Conservation (phyloP, 306 rosid genomes). For the Castanospermum australe region DNA sequence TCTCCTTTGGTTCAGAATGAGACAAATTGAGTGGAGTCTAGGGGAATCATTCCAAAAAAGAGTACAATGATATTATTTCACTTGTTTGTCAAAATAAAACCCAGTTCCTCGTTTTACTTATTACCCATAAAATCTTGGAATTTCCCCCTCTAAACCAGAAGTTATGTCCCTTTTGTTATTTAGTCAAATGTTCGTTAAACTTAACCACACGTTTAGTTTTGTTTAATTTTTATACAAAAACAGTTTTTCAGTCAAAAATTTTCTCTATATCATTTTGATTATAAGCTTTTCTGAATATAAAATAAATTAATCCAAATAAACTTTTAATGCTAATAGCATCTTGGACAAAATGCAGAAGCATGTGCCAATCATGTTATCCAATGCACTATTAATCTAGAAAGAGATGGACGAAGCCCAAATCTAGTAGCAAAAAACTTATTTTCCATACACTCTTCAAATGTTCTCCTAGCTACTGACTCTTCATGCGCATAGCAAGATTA, state of each 20-base stretch:
- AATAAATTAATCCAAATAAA: too few species aligned
- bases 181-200: background rate
- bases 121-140: background rate
- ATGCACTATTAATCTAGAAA: background rate
- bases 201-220: too few species aligned
- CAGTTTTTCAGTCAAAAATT: too few species aligned
- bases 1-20: background rate
- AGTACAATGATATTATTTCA: background rate
- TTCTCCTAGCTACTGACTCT: background rate
- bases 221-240: too few species aligned
- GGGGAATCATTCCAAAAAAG: background rate
- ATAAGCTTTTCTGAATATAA: too few species aligned
- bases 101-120: too few species aligned
- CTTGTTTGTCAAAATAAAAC: too few species aligned
- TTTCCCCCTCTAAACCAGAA: background rate
- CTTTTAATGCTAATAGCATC: background rate
- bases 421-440: background rate
- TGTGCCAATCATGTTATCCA: background rate
- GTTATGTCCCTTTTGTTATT: background rate
- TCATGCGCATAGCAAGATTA: background rate
- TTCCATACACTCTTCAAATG: constrained; percentile 1
- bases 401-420: background rate
- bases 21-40: background rate
- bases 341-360: background rate
- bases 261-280: too few species aligned